Evolutionary conservation across 2,329 filamentous ascomycete species (phyloP).

Genomic region (Aspergillus uvarum): DNA sequence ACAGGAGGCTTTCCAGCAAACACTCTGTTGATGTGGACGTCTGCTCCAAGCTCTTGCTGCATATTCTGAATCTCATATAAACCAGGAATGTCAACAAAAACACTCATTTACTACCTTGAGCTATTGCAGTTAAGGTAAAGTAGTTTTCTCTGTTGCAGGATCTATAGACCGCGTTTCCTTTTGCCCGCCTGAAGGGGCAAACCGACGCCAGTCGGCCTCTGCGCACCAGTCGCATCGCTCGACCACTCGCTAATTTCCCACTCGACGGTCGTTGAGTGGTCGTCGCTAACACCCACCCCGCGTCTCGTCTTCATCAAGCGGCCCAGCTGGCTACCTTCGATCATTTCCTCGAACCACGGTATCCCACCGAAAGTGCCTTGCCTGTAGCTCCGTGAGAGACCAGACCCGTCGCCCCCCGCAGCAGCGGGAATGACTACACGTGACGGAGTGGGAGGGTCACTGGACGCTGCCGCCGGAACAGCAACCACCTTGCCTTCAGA

Average conservation of each 20-base stretch:
- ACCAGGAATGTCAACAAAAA: too few relatives aligned
- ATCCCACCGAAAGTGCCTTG: constrained; percentile 54
- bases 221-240: constrained; percentile 39
- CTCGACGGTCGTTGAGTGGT: constrained; percentile 67
- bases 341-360: constrained; percentile 82
- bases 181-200: constrained; percentile 26
- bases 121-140: not conserved
- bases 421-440: constrained; percentile 24
- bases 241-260: constrained; percentile 83
- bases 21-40: too few relatives aligned
- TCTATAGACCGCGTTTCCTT: constrained; percentile 31
- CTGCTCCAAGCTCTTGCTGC: too few relatives aligned
- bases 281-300: constrained; percentile 59
- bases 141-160: not conserved
- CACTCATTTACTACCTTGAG: too few relatives aligned
- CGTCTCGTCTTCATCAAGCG: constrained; percentile 61
- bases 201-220: constrained; percentile 20
- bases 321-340: constrained; percentile 72
- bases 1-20: too few relatives aligned
- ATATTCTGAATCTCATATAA: too few relatives aligned
- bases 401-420: constrained; percentile 12
- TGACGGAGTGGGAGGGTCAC: constrained; percentile 15
- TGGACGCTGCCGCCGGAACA: constrained; percentile 13
- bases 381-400: constrained; percentile 37
- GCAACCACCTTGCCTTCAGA: not conserved